These are phyloP conservation scores for Microcos paniculata DNA, from an alignment of 345 rosid species.

Conservation along the genomic window DNA sequence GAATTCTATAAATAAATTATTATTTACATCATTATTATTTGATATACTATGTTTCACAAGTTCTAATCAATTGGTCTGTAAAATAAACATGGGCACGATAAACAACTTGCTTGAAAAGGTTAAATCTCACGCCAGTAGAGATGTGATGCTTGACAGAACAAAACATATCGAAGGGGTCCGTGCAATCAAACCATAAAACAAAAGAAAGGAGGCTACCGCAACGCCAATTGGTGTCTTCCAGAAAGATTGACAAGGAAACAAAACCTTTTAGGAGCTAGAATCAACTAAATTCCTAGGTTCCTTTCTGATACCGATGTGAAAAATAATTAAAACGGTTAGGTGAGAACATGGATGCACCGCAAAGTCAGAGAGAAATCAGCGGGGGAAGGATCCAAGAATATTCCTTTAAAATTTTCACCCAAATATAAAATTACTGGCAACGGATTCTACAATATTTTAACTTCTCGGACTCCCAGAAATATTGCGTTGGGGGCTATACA, in stretches of 20 bases:
- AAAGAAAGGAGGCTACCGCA: not conserved
- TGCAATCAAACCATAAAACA: not conserved
- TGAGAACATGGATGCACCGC: not conserved
- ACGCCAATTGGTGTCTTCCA: not conserved
- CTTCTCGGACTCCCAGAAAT: too few relatives aligned
- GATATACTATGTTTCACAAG: not conserved
- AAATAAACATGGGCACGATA: not conserved
- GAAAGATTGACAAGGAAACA: not conserved
- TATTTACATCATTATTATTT: not conserved
- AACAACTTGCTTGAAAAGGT: not conserved
- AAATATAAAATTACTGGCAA: too few relatives aligned
- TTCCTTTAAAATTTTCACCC: too few relatives aligned
- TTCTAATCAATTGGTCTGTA: not conserved
- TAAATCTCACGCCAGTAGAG: not conserved
- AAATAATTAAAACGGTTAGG: conserved; percentile 2
- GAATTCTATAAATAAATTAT: not conserved
- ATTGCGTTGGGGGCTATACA: not conserved
- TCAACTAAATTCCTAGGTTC: not conserved
- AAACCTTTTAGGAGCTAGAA: not conserved
- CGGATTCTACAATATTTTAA: too few relatives aligned
- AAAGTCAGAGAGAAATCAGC: not conserved
- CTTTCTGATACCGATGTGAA: not conserved
- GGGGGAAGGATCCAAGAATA: not conserved
- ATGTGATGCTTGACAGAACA: not conserved
- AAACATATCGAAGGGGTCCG: not conserved